Conservation (phyloP, 2,329 filamentous ascomycete species). For the Falciphora oryzae region DNA sequence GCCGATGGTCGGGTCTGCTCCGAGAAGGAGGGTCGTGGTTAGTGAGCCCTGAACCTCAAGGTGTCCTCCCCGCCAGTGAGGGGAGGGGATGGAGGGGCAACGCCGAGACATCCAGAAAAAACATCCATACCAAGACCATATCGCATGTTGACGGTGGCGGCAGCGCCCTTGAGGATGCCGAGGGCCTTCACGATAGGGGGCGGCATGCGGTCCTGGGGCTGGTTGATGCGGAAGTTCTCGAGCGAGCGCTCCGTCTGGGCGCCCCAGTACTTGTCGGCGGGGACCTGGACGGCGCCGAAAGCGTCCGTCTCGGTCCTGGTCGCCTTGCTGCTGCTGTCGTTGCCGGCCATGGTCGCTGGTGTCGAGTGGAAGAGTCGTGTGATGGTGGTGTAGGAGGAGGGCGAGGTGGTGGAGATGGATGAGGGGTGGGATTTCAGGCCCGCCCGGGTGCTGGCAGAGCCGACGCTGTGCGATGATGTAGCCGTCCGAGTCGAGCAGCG, state of each 20-base stretch:
- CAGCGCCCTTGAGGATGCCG: constrained; percentile 94
- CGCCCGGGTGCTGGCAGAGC: background rate
- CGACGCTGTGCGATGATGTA: background rate
- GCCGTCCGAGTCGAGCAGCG: background rate
- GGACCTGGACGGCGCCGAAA: constrained; percentile 93
- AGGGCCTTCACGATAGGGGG: constrained; percentile 88
- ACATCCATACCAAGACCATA: constrained; percentile 70
- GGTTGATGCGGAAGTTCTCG: constrained; percentile 98
- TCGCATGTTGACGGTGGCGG: constrained; percentile 91
- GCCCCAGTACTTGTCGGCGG: constrained; percentile 94
- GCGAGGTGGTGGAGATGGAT: background rate
- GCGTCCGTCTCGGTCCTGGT: constrained; percentile 91
- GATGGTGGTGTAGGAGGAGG: background rate
- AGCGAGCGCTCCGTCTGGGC: constrained; percentile 95
- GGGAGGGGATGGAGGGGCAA: background rate
- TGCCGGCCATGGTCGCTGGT: constrained; percentile 7
- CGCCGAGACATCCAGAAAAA: background rate
- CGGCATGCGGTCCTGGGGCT: constrained; percentile 98
- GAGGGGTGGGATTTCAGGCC: background rate
- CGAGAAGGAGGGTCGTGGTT: background rate
- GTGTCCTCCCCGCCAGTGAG: no score
- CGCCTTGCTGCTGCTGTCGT: constrained; percentile 14
- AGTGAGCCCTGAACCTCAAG: background rate
- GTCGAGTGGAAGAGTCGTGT: constrained; percentile 7
- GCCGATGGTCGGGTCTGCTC: constrained; percentile 75